Evolutionary conservation across 352 stramenopile species (phyloP), one percentile per base, ranked within the genome.

Genomic region (Phytophthora europaea): DNA sequence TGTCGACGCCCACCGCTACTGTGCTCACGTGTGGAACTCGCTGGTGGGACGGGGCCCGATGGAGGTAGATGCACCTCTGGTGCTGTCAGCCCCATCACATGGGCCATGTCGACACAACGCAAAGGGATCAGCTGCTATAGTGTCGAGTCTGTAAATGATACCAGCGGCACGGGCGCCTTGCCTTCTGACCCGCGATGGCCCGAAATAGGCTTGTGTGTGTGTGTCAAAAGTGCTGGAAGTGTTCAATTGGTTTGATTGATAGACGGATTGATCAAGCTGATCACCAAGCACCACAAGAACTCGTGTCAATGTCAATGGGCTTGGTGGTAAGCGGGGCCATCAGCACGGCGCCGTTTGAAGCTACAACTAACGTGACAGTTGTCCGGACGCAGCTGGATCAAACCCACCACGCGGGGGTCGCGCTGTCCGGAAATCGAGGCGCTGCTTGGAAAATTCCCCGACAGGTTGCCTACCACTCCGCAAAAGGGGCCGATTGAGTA

Each of bases 171-270:
- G 47, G 50, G 53, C 51, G 9, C 12, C 13, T 28, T 33, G 34
- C 22, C 28, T 67, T 69, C 56, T 72, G 69, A 72, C 53, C 56
- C 56, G 45, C 20, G 47, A 48, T 23, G 12, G 47, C 66, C 57
- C 52, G 61, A 75, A 78, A 78, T 78, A 78, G 71, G 52, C 31
- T 20, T 31, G 53, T 6, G 34, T 47, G 38, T 47, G n/a, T n/a
- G n/a, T n/a, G n/a, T n/a, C 38, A 47, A 47, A 18, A 47, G 38
- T 47, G 38, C 52, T 64, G 38, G 62, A 67, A 70, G 20, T 36
- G 31, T 45, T 26, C 63, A 70, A 64, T 58, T 70, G 53, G 47
- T 56, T 53, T 70, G 63, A n/a, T n/a, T n/a, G n/a, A 57, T 70
- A 43, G 54, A 70, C 38, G 43, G 56, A 22, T 28, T 8, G 20